Percentiles rank a stretch among this genome's conserved stretches.
Evolutionary conservation across 2,329 filamentous ascomycete genomes (phyloP).

Genomic region (Ceratocystis ficicola): DNA sequence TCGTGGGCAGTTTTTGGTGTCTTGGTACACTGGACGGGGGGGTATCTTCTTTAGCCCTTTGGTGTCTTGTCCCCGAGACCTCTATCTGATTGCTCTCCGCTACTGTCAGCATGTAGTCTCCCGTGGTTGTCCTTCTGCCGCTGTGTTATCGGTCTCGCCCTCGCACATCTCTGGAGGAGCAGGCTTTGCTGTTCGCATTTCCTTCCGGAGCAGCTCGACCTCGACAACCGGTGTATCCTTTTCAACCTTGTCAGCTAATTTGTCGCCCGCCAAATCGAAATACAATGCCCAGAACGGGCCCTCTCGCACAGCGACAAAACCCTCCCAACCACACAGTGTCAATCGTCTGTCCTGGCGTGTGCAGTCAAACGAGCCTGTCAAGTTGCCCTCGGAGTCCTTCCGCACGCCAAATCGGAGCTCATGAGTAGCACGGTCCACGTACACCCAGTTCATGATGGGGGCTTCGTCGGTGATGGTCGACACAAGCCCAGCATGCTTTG

Average conservation of each 20-base stretch:
- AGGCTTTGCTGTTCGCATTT: conserved; percentile 26
- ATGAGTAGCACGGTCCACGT: conserved; percentile 35
- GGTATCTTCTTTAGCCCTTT: no score
- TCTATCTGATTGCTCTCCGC: not conserved
- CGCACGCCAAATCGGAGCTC: conserved; percentile 38
- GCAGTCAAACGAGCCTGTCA: conserved; percentile 41
- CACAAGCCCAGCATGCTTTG: conserved; percentile 36
- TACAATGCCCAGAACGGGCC: conserved; percentile 36
- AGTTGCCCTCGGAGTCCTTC: conserved; percentile 32
- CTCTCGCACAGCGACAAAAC: conserved; percentile 38
- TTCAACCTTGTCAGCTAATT: conserved; percentile 35
- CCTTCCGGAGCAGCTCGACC: conserved; percentile 41
- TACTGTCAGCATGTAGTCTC: not conserved
- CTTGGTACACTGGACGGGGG: no score
- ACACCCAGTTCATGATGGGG: conserved; percentile 42
- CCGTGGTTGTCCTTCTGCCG: not conserved
- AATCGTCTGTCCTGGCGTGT: conserved; percentile 41
- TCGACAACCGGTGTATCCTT: conserved; percentile 41
- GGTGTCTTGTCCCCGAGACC: no score
- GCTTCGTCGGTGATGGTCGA: conserved; percentile 39
- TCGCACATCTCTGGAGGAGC: conserved; percentile 12
- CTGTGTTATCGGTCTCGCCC: not conserved
- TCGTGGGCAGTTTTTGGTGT: not conserved
- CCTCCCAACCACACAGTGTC: conserved; percentile 39
- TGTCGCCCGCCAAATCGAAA: conserved; percentile 38